Evolutionary conservation across 768 basidiomycete genomes (phyloP).

Genomic region (Pleurotus ostreatus): DNA sequence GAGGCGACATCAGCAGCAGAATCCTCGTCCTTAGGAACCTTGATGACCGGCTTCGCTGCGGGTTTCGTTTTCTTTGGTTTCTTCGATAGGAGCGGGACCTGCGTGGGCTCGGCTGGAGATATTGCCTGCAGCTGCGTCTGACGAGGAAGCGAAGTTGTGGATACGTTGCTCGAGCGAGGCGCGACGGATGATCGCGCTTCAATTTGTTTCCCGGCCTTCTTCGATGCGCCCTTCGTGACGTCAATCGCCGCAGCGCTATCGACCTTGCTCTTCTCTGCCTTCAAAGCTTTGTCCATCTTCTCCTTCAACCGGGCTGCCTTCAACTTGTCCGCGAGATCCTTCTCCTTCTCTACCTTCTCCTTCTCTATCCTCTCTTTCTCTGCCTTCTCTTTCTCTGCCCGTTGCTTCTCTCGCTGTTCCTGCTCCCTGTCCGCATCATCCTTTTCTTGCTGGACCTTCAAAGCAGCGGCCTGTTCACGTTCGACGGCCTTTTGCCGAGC

Average conservation of each 20-base stretch:
- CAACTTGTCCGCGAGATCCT: slow-evolving; percentile 33
- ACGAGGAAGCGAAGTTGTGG: slow-evolving; percentile 15
- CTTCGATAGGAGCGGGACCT: slow-evolving; percentile 75
- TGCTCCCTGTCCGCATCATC: slow-evolving; percentile 31
- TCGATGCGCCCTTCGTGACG: slow-evolving; percentile 6
- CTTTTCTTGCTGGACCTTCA: slow-evolving; percentile 35
- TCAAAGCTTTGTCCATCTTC: slow-evolving; percentile 27
- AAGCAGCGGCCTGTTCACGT: slow-evolving; percentile 40
- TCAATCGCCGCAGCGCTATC: not conserved
- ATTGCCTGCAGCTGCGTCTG: slow-evolving; percentile 18
- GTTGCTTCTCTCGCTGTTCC: slow-evolving; percentile 33
- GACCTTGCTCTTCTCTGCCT: slow-evolving; percentile 14
- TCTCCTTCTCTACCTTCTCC: slow-evolving; percentile 30
- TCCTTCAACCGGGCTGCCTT: slow-evolving; percentile 23
- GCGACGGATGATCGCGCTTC: not conserved
- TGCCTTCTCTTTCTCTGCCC: slow-evolving; percentile 27
- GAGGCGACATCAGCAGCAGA: slow-evolving; percentile 35
- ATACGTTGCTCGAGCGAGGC: slow-evolving; percentile 6
- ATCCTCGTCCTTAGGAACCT: slow-evolving; percentile 55
- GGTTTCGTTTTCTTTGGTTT: slow-evolving; percentile 84
- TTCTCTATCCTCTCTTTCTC: slow-evolving; percentile 31
- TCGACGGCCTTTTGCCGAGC: slow-evolving; percentile 54
- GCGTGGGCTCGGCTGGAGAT: slow-evolving; percentile 32
- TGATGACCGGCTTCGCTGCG: slow-evolving; percentile 46
- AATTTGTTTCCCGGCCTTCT: slow-evolving; percentile 9